Conservation (phyloP, 495 filamentous ascomycete genomes). For the Trichoderma reesei region DNA sequence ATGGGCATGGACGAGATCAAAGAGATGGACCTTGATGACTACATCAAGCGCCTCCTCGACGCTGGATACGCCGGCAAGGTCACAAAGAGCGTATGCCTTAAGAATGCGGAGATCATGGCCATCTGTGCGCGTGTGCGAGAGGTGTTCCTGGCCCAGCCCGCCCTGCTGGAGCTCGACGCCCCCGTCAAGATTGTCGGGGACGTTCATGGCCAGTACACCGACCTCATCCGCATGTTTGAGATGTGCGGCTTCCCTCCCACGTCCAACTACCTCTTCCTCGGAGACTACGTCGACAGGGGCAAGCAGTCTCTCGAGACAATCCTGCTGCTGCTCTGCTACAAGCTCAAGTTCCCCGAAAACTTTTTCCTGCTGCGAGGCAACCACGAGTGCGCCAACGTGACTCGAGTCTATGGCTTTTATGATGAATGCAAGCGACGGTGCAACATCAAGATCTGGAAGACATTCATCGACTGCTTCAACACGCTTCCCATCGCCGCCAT, state of each 20-base stretch:
- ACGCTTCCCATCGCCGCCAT: constrained; percentile 90
- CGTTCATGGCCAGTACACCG: constrained; percentile 96
- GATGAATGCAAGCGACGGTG: constrained; percentile 97
- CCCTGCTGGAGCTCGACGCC: constrained; percentile 83
- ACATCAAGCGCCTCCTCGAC: constrained; percentile 89
- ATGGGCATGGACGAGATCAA: constrained; percentile 72
- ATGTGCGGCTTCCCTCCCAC: constrained; percentile 97
- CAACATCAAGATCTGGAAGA: constrained; percentile 99
- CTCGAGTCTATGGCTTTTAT: constrained; percentile 97
- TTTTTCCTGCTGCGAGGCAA: constrained; percentile 97
- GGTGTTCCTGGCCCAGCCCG: constrained; percentile 83
- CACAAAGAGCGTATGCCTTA: constrained; percentile 91
- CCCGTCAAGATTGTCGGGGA: constrained; percentile 99
- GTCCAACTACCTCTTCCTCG: constrained; percentile 91
- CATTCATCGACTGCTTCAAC: constrained; percentile 97
- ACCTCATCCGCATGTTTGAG: constrained; percentile 95
- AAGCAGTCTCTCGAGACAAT: constrained; percentile 98
- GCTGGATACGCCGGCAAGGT: constrained; percentile 94
- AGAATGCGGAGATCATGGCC: constrained; percentile 93
- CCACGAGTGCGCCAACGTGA: constrained; percentile 98
- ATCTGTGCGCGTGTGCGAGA: constrained; percentile 84
- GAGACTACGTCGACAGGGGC: constrained; percentile 95
- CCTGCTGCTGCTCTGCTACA: constrained; percentile 91
- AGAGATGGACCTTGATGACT: constrained; percentile 88
- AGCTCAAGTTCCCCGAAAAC: constrained; percentile 97